Evolutionary conservation across 305 asterid species (phyloP), one percentile per base, ranked within the genome.

Genomic region (Fraxinus ornus): DNA sequence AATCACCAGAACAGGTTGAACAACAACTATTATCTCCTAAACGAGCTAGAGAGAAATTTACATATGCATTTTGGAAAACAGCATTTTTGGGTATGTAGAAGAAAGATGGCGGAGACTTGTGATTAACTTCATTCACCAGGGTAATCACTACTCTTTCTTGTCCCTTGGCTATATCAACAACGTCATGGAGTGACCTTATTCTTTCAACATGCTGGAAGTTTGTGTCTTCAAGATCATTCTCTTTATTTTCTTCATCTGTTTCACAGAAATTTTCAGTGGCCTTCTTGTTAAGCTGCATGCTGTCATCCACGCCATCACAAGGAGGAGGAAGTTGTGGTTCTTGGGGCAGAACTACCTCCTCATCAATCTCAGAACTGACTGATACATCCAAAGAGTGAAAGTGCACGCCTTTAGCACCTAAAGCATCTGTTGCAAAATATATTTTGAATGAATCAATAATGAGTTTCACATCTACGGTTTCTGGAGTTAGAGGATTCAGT

Each of bases 111-210:
- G 92, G 90, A 28, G 33, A 41, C 82, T 87, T 90, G 76, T 85
- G 80, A 82, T 92, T 91, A 82, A 93, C 88, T 36, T 90, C 92
- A 85, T 94, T 95, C 82, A 89, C 89, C 79, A 95, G 22, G 7
- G 94, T 82, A 81, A 95, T 93, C 66, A 68, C 66, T 75, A 95
- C 92, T 60, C 86, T 91, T 88, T 94, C 99, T 83, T 91, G 97
- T 74, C 98, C 97, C 90, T 88, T 95, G 85, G 97, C 87, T 82
- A 95, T 88, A 87, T 95, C 99, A 86, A 81, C 41, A 84, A 81
- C 89, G 84, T 86, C 84, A 80, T 62, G 78, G 71, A 83, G 78
- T 80, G 90, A 75, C 81, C 79, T 84, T 66, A 64, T 70, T 36
- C 70, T 76, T 89, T 87, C 90, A 88, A 80, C 76, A 74, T 89